Evolutionary conservation across 345 rosid genomes (phyloP), one percentile per base, ranked within the genome.

Genomic region (Microthlaspi erraticum): DNA sequence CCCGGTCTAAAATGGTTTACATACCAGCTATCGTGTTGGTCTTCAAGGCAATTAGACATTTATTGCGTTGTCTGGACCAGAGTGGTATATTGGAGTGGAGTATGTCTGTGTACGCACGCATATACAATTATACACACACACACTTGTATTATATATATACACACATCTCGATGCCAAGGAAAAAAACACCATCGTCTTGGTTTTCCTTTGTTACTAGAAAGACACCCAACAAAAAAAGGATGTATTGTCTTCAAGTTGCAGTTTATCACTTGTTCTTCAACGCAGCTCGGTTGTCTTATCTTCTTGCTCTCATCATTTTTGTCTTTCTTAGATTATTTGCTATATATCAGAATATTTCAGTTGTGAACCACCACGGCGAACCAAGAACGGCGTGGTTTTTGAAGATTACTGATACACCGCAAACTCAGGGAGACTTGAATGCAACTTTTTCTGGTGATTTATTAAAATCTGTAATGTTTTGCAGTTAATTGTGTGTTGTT

Each of bases 241-340:
- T 75, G 79, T 75, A 62, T 55, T 69, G 71, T 68, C 70, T 75
- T 46, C 79, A 75, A 69, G 79, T 75, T 45, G 79, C 79, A 68
- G 79, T 75, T 26, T 75, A 75, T 69, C 75, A 75, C 60, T 37
- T 75, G 75, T 75, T 75, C 75, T 75, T 75, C 54, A 69, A 75
- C 71, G 75, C 79, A 13, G 29, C 79, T 56, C 56, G 56, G 26
- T 9, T 75, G 29, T 36, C 64, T 61, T 75, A 75, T 68, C 74
- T 61, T 52, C 51, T 75, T 53, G 43, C 52, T 61, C 51, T 75
- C 2, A 5, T 68, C 36, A 1, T 69, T 12, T 69, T 75, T 54
- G 60, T 75, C 46, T 39, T 49, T 48, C 12, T 69, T 20, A 57
- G 66, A 46, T n/a, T 69, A 33, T 54, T 45, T 9, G 36, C 13